Conservation (phyloP, 1,284 basidiomycete species). For the Leccinum subrobustum region DNA sequence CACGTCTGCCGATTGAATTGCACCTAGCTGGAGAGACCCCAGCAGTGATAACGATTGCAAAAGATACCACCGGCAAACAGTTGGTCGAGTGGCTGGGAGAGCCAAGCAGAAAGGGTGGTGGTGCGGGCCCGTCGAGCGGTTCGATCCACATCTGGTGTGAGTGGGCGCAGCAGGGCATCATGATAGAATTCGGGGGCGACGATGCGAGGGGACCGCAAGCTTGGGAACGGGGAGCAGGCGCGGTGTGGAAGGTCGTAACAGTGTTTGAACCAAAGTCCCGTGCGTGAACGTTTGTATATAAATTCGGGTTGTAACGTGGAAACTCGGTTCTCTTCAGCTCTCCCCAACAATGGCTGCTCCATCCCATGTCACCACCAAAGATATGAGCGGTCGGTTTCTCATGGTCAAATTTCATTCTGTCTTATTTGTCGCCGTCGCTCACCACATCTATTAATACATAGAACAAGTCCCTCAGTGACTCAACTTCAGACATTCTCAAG, state of each 20-base stretch:
- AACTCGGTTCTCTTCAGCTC: not conserved
- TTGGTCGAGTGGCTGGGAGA: slow-evolving; percentile 77
- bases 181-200: slow-evolving; percentile 80
- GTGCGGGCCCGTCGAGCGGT: slow-evolving; percentile 74
- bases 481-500: slow-evolving; percentile 46
- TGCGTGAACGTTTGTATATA: slow-evolving; percentile 6
- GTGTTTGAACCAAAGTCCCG: slow-evolving; percentile 49
- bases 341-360: slow-evolving; percentile 47
- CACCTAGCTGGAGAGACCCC: slow-evolving; percentile 42
- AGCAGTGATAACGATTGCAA: slow-evolving; percentile 43
- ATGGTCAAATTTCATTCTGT: slow-evolving; percentile 34
- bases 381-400: slow-evolving; percentile 43
- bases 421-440: not conserved
- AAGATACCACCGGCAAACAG: slow-evolving; percentile 67
- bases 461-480: slow-evolving; percentile 41
- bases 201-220: slow-evolving; percentile 76
- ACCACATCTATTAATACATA: slow-evolving; percentile 10
- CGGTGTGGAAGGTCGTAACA: slow-evolving; percentile 72
- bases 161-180: slow-evolving; percentile 77
- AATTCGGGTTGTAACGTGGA: not conserved
- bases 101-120: slow-evolving; percentile 84
- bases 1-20: slow-evolving; percentile 47
- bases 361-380: slow-evolving; percentile 41
- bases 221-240: slow-evolving; percentile 83
- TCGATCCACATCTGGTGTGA: slow-evolving; percentile 91